Conservation (phyloP, 208 protist species). For the Wallacemonas sp. region DNA sequence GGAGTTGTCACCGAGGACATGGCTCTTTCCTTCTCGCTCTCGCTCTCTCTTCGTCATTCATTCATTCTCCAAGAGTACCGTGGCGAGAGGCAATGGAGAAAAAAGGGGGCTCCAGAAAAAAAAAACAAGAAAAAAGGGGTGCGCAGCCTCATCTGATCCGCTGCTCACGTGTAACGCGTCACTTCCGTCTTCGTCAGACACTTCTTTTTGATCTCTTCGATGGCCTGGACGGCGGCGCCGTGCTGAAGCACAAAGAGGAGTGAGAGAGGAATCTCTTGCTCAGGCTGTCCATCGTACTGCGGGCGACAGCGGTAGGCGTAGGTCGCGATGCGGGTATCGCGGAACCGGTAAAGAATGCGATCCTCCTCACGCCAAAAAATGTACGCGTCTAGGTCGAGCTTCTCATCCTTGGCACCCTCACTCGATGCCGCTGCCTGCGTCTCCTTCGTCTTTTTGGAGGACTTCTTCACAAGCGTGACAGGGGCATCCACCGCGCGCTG, state of each 20-base stretch:
- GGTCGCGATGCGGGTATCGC: slow-evolving; percentile 81
- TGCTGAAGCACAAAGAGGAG: slow-evolving; percentile 76
- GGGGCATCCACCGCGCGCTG: slow-evolving; percentile 72
- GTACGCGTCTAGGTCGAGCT: slow-evolving; percentile 60
- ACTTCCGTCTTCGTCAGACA: slow-evolving; percentile 46
- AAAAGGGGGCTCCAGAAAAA: neutral
- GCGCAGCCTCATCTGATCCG: no score
- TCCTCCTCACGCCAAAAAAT: slow-evolving; percentile 92
- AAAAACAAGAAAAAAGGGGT: no score
- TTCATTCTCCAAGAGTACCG: no score
- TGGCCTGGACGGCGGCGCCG: slow-evolving; percentile 57
- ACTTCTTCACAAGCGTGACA: slow-evolving; percentile 23
- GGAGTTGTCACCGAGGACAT: no score
- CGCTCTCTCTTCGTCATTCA: no score
- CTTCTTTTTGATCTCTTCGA: slow-evolving; percentile 71
- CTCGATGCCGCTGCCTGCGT: neutral
- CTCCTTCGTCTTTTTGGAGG: neutral
- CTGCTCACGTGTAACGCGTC: slow-evolving; percentile 42
- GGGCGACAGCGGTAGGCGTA: slow-evolving; percentile 79
- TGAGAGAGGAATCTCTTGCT: slow-evolving; percentile 80
- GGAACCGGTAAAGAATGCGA: slow-evolving; percentile 64
- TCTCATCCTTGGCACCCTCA: slow-evolving; percentile 22
- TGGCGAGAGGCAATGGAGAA: no score
- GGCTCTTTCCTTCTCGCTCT: no score
- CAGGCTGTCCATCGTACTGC: slow-evolving; percentile 85